phyloP scores from a whole-genome alignment of 2,329 filamentous ascomycete genomes.

The Ceratocystis colombiana region DNA sequence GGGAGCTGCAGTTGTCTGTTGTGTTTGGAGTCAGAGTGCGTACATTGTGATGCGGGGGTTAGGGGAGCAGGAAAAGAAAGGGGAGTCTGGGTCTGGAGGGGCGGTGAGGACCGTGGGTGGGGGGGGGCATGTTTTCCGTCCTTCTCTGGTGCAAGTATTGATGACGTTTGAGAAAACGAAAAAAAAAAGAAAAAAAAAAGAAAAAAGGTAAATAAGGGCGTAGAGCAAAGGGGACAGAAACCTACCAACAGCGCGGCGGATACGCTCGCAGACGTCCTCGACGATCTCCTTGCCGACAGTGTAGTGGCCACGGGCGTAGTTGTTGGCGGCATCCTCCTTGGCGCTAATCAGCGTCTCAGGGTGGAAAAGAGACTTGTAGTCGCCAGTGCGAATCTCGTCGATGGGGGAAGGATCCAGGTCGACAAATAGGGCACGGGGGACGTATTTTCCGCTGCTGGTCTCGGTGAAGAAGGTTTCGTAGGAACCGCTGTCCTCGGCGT shows the following conservation, averaged over 20 bases:
- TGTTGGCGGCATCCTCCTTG: slow-evolving; percentile 69
- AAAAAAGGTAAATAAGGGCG: background rate
- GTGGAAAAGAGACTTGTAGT: slow-evolving; percentile 60
- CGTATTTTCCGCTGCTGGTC: slow-evolving; percentile 61
- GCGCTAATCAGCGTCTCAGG: slow-evolving; percentile 62
- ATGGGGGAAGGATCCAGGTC: slow-evolving; percentile 64
- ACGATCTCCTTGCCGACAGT: slow-evolving; percentile 69
- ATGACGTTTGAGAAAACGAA: background rate
- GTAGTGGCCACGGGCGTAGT: slow-evolving; percentile 67
- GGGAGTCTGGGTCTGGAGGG: slow-evolving; percentile 9
- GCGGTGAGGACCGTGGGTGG: slow-evolving; percentile 11
- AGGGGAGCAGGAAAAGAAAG: background rate
- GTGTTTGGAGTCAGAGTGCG: slow-evolving; percentile 27
- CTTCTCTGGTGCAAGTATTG: too few species aligned
- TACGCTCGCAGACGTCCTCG: slow-evolving; percentile 57
- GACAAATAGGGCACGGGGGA: slow-evolving; percentile 61
- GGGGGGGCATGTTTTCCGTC: background rate
- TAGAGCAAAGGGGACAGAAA: slow-evolving; percentile 20
- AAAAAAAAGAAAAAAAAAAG: background rate
- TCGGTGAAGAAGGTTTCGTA: slow-evolving; percentile 67
- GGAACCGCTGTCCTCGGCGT: slow-evolving; percentile 51
- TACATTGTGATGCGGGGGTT: background rate
- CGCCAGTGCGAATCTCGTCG: slow-evolving; percentile 61
- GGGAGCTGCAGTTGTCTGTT: slow-evolving; percentile 61
- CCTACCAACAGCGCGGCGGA: slow-evolving; percentile 59